A percentile compares a stretch with the other conserved stretches of the same genome.
Evolutionary conservation across 2,329 filamentous ascomycete species (phyloP).

Genomic region (Xylaria sp.): DNA sequence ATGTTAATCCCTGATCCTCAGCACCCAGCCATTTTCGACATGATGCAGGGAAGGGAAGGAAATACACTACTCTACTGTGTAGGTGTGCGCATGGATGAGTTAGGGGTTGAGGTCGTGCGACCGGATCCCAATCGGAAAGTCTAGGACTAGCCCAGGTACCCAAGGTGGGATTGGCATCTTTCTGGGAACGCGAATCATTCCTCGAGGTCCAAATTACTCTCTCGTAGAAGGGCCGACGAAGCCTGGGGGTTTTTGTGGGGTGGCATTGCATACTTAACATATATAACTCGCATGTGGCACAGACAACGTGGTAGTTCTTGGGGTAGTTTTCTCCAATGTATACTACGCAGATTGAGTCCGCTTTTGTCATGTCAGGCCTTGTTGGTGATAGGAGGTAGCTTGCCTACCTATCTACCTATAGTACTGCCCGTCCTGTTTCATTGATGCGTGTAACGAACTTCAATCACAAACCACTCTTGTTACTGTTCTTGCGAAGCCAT

Average conservation of each 20-base stretch:
- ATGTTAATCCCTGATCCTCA: slow-evolving; percentile 34
- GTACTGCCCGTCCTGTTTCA: neutral
- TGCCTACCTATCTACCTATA: neutral
- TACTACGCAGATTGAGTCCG: slow-evolving; percentile 11
- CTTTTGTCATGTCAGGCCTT: slow-evolving; percentile 11
- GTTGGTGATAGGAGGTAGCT: slow-evolving; percentile 24
- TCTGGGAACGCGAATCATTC: slow-evolving; percentile 30
- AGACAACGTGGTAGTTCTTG: slow-evolving; percentile 32
- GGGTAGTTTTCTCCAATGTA: slow-evolving; percentile 21
- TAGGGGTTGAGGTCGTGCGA: slow-evolving; percentile 32
- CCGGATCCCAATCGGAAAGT: slow-evolving; percentile 35
- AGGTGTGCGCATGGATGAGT: slow-evolving; percentile 6
- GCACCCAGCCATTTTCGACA: slow-evolving; percentile 22
- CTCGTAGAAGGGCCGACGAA: slow-evolving; percentile 36
- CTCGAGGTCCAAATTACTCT: slow-evolving; percentile 31
- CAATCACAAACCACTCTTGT: slow-evolving; percentile 1
- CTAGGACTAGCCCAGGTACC: neutral
- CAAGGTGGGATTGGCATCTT: slow-evolving; percentile 15
- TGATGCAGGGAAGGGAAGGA: slow-evolving; percentile 30
- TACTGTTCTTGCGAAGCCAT: neutral
- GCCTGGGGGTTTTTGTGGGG: slow-evolving; percentile 15
- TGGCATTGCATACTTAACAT: slow-evolving; percentile 17
- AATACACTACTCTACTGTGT: too few relatives aligned
- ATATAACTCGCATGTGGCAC: slow-evolving; percentile 23
- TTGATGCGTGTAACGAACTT: slow-evolving; percentile 7